Evolutionary conservation across 306 rosid species (phyloP), one percentile per base, ranked within the genome.

Genomic region (Fagus crenata): DNA sequence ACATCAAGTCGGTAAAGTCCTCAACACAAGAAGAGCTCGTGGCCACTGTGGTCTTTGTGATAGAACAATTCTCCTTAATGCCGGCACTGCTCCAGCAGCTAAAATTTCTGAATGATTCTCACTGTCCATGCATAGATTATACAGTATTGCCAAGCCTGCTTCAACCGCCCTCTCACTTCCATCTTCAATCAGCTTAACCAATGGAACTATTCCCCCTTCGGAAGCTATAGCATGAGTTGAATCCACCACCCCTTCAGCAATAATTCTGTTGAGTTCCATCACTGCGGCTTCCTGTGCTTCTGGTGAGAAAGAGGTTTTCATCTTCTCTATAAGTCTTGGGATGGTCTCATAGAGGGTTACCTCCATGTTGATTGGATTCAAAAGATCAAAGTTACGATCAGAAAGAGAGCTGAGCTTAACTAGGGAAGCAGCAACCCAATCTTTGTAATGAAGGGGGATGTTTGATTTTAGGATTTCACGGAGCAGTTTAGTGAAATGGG

Each of bases 401-500:
- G 91, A 88, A 74, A 92, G 81, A 22, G 92, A 90, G 78, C 89
- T 81, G n/a, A 92, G 85, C 77, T 87, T 94, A 70, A 89, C 89
- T 33, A 94, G 86, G 83, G 94, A 90, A 63, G 93, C 94, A 77
- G 96, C 96, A 63, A 92, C 88, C 94, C 94, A 89, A 3, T 92
- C 96, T 89, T 92, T 94, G 86, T 54, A 73, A 73, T 64, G 87
- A 18, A 90, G 85, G 36, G 97, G 93, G 69, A 92, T 84, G 3
- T 78, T 60, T 28, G 94, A 89, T 88, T 89, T 87, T 54, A 94
- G 92, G 82, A 85, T 88, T 77, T 75, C 63, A 1, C 96, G 82
- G 54, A 94, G 96, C 87, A 78, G 65, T 41, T 78, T 83, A 9
- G 81, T 84, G 84, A 92, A 90, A 81, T 82, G 82, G 46, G 65